Conservation (phyloP, 306 rosid species). For the Canavalia gladiata region DNA sequence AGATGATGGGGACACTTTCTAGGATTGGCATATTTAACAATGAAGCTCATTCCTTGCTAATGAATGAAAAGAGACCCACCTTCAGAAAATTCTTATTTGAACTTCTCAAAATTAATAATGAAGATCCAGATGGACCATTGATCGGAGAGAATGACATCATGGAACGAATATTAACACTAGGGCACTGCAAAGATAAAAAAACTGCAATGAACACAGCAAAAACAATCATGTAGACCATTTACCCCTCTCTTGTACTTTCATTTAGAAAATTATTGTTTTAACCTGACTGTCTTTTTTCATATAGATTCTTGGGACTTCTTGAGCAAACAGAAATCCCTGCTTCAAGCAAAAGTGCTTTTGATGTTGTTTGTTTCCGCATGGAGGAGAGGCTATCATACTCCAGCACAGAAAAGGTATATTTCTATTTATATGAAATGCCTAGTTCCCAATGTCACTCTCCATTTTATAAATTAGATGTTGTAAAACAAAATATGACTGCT, state of each 20-base stretch:
- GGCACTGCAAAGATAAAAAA: slow-evolving; percentile 73
- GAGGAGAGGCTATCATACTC: slow-evolving; percentile 83
- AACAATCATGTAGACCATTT: slow-evolving; percentile 73
- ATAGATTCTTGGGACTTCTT: slow-evolving; percentile 84
- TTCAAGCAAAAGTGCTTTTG: slow-evolving; percentile 87
- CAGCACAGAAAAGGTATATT: slow-evolving; percentile 75
- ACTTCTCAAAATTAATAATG: slow-evolving; percentile 60
- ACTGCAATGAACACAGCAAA: slow-evolving; percentile 77
- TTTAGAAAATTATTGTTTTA: slow-evolving; percentile 32
- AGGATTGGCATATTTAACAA: slow-evolving; percentile 77
- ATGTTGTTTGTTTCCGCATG: slow-evolving; percentile 80
- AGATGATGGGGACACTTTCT: slow-evolving; percentile 85
- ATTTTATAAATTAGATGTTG: slow-evolving; percentile 6
- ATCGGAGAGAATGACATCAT: slow-evolving; percentile 67
- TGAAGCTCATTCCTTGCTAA: slow-evolving; percentile 68
- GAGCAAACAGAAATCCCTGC: slow-evolving; percentile 77
- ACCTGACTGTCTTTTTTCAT: slow-evolving; percentile 27
- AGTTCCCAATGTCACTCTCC: not conserved
- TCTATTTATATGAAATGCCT: not conserved
- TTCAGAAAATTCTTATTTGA: slow-evolving; percentile 73
- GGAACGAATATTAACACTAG: slow-evolving; percentile 64
- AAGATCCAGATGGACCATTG: slow-evolving; percentile 47
- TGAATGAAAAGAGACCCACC: slow-evolving; percentile 65
- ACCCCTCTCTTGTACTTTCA: slow-evolving; percentile 27
- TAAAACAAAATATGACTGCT: slow-evolving; percentile 30